Evolutionary conservation across 208 protist species (phyloP), one percentile per base, ranked within the genome.

Genomic region (Kentomonas sorsogonicus): DNA sequence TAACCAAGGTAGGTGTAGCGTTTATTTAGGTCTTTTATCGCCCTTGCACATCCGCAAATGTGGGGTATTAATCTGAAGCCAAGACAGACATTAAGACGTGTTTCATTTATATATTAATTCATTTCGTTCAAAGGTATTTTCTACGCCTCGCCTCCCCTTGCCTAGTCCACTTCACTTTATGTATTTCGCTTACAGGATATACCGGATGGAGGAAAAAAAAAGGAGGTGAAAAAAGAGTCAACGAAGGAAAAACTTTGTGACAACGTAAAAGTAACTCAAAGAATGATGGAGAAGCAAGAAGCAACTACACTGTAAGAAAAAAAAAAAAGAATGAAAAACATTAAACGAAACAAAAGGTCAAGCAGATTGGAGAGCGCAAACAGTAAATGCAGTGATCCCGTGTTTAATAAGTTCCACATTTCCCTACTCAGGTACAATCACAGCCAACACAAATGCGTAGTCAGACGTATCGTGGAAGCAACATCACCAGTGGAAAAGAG

Each of bases 281-380:
- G 33, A 36, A 36, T 11, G 11, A 36, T 11, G 33, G 33, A 15
- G 33, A 36, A 36, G 11, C 7, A 11, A 36, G 11, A 15, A 11
- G 7, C 7, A 36, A 5, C 5, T 11, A 5, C 33, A 15, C 33
- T 15, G 5, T 36, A 36, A 36, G 5, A 36, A 5, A 36, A 36
- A 36, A 36, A 36, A 36, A 11, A 36, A 36, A n/a, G 33, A 36
- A 36, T 36, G 11, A 36, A 36, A 47, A 47, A 47, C n/a, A n/a
- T n/a, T 36, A 36, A 36, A 15, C 5, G 7, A 36, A 36, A 36
- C 5, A 36, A 36, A 11, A 36, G 11, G n/a, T 5, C 5, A 36
- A 15, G 11, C 5, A 36, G 16, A 47, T 20, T 47, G 43, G 5
- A 47, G 9, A 47, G 43, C 16, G 16, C 43, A 20, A 47, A 27